phyloP scores from a whole-genome alignment of 2,329 filamentous ascomycete species.

The Penicillium nordicum region DNA sequence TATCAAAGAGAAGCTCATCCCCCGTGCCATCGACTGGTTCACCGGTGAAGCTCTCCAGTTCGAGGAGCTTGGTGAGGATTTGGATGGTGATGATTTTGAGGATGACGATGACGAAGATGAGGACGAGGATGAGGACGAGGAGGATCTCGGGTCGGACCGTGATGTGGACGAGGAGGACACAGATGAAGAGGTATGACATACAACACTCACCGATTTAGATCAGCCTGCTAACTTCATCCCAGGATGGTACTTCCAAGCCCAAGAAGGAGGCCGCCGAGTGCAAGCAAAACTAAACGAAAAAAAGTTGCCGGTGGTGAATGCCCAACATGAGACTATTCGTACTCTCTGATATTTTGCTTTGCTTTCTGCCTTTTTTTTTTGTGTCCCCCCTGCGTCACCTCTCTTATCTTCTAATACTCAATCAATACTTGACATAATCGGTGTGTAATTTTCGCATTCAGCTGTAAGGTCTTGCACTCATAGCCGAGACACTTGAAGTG shows the following conservation, averaged over 20 bases:
- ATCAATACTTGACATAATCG: constrained; percentile 27
- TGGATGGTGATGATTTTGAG: constrained; percentile 77
- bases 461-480: background rate
- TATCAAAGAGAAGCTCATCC: constrained; percentile 99
- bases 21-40: constrained; percentile 98
- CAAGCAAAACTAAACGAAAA: constrained; percentile 77
- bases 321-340: constrained; percentile 37
- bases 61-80: constrained; percentile 85
- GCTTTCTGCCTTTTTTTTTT: constrained; percentile 15
- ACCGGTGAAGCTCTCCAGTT: constrained; percentile 96
- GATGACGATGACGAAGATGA: constrained; percentile 94
- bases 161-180: constrained; percentile 62
- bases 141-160: constrained; percentile 59
- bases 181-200: constrained; percentile 48
- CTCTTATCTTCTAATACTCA: constrained; percentile 27
- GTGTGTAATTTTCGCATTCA: constrained; percentile 16
- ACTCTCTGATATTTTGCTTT: constrained; percentile 28
- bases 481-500: background rate
- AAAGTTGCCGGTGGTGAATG: constrained; percentile 19
- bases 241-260: constrained; percentile 85
- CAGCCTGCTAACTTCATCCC: constrained; percentile 22
- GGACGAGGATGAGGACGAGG: constrained; percentile 82
- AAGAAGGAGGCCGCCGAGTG: constrained; percentile 94
- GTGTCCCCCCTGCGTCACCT: constrained; percentile 5
- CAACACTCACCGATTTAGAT: constrained; percentile 1